Base-by-base conservation (phyloP, 2,329 filamentous ascomycete species). In the Sclerotinia minor region DNA sequence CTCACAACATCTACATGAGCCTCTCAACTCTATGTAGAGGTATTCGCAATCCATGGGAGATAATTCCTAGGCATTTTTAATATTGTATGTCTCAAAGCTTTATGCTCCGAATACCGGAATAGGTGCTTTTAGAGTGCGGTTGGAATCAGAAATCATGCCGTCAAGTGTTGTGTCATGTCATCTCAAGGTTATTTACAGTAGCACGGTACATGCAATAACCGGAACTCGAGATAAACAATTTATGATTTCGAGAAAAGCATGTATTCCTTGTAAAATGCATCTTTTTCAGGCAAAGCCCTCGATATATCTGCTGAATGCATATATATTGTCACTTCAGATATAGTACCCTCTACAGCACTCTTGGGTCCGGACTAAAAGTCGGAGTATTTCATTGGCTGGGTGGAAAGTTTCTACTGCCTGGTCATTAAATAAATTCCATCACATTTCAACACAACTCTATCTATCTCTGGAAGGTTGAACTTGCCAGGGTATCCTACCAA, bases 81-180 rank as follows among this genome's bases (percentile, higher is more conserved):
- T 21, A 38, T 29, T 50, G 29, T 61, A 35, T 61, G 58, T 61
- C 58, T 61, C 29, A 49, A 61, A 29, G 21, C n/a, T 61, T n/a
- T 26, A 61, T 61, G 59, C 59, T 61, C 45, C 45, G 45, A 50
- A 38, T 50, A 61, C 59, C 45, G 45, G 59, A 50, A 61, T 38
- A 50, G 47, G 59, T 45, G 21, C 45, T 61, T 50, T 50, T 50
- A 50, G 21, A 60, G 44, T 58, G 53, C 57, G 32, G 32, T 66
- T 66, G 64, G 60, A 38, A 55, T 35, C 35, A 32, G 9, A 55
- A 35, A 45, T 53, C 60, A 60, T 60, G 47, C 57, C 64, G 57
- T 66, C 64, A 66, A 66, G 64, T 52, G 53, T 41, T 67, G 65
- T 63, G 55, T 54, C 55, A 67, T 63, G 65, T 53, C 65, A 63